These are phyloP conservation scores for Aspergillus sojae DNA, from an alignment of 2,329 filamentous ascomycete genomes.

Conservation along the genomic window DNA sequence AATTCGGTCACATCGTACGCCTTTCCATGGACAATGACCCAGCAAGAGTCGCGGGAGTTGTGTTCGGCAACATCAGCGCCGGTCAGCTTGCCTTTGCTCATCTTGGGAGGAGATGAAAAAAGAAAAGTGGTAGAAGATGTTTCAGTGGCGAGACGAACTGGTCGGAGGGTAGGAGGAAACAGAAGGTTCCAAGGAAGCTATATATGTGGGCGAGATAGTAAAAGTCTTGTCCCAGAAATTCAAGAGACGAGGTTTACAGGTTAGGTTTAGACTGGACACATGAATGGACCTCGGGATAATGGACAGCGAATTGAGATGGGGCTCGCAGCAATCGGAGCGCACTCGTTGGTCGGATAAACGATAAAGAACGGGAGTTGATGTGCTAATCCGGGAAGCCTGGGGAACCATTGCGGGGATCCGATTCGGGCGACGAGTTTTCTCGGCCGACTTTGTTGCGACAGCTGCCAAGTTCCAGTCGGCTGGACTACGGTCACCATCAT, in stretches of 20 bases:
- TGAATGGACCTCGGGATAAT: constrained; percentile 27
- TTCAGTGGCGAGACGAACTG: background rate
- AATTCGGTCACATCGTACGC: constrained; percentile 91
- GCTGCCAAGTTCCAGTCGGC: background rate
- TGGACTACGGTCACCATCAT: background rate
- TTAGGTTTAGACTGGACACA: background rate
- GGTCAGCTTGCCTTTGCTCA: constrained; percentile 45
- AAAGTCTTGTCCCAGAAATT: background rate
- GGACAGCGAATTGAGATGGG: constrained; percentile 16
- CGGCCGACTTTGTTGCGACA: constrained; percentile 3
- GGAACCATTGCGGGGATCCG: constrained; percentile 10
- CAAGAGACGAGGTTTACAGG: background rate
- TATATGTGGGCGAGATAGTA: background rate
- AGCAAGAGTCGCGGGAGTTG: constrained; percentile 80
- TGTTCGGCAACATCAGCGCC: constrained; percentile 70
- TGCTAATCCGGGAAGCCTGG: background rate
- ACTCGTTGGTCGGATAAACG: constrained; percentile 11
- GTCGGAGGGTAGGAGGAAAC: background rate
- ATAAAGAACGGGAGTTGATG: background rate
- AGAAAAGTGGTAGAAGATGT: background rate
- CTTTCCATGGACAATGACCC: constrained; percentile 87
- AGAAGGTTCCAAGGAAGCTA: background rate
- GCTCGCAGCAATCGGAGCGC: constrained; percentile 13
- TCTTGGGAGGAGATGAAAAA: constrained; percentile 13
- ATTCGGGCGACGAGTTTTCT: constrained; percentile 2